Evolutionary conservation across 768 basidiomycete species (phyloP), one percentile per base, ranked within the genome.

Genomic region (Tricholoma furcatifolium): DNA sequence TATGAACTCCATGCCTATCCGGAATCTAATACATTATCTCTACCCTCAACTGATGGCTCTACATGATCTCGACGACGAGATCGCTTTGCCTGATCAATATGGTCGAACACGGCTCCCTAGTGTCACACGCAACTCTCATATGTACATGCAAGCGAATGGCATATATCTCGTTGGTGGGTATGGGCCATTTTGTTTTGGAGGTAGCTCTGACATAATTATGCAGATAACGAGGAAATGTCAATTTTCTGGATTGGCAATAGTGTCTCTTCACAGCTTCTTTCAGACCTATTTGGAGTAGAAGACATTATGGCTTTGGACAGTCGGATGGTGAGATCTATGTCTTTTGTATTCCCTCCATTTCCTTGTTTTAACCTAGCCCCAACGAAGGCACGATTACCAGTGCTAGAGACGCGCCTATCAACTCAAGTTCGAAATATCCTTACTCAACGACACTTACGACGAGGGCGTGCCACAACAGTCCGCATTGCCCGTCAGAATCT

Each of bases 161-260:
- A 74, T 97, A n/a, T 99, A 98, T 70, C 75, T 98, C 41, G 85
- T 96, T 56, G 91, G 96, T 94, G 59, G 47, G 79, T 67, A 10
- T 12, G 32, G 15, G 8, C 46, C 50, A 55, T 57, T 44, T 36
- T 32, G 30, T 54, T 36, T 24, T 31, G 39, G 8, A n/a, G 24
- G 40, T 43, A 12, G 47, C 31, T n/a, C 34, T 30, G 10, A 48
- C 43, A 30, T 35, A 21, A n/a, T 38, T 10, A 14, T 27, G 3
- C 64, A 96, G 94, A 92, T 66, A 96, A 96, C 63, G 93, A 92
- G 47, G 93, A 94, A 61, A 69, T 78, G 27, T 84, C 86, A 65
- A 87, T 98, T 52, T 74, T 99, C 32, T 99, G 97, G 97, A 74
- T 99, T 15, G 97, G 97, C 3, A 71, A 77, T 3, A 86, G 85